Evolutionary conservation across 2,329 filamentous ascomycete genomes (phyloP), one percentile per base, ranked within the genome.

Genomic region (Pseudonectria foliicola): DNA sequence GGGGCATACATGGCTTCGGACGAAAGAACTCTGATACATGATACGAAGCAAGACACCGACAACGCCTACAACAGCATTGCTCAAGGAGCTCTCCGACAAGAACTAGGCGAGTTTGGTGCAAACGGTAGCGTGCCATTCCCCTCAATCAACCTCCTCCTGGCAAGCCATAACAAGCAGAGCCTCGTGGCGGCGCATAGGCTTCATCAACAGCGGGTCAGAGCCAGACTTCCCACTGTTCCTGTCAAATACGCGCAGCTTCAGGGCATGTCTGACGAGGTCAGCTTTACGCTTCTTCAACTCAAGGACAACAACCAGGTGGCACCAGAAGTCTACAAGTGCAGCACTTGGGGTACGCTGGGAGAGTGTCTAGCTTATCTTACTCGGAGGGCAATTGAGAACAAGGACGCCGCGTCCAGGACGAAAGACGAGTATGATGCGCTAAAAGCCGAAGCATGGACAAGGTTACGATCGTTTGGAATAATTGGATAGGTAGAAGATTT

Each of bases 191-290:
- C 73, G 8, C 44, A 63, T 3, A 48, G 56, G 6, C 63, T 69
- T 1, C 66, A 71, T 34, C 46, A 60, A 29, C 11, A 58, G 0
- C 61, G 68, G 0, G 54, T 66, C 0, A 53, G 60, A 3, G 40
- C 45, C 7, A 49, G 50, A 2, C 40, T 57, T 4, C 52, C 54
- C 1, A 57, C 54, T 0, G 49, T 58, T 0, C 39, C 49, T 0
- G 56, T 75, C 4, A 60, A 52, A 4, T 77, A 70, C 43, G 72
- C 68, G 0, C 73, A 77, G 48, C 61, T 77, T 1, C 66, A 72
- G 39, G 73, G 73, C 4, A 77, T 77, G 73, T 71, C 73, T 0
- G 73, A 77, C 34, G 70, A 75, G 42, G 61, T 77, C 13, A 69
- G 66, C 26, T 71, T 69, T 44, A 59, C 61, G 10, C 54, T 77